Evolutionary conservation across 2,329 filamentous ascomycete species (phyloP), one percentile per base, ranked within the genome.

Genomic region (Arachnomyces sp.): DNA sequence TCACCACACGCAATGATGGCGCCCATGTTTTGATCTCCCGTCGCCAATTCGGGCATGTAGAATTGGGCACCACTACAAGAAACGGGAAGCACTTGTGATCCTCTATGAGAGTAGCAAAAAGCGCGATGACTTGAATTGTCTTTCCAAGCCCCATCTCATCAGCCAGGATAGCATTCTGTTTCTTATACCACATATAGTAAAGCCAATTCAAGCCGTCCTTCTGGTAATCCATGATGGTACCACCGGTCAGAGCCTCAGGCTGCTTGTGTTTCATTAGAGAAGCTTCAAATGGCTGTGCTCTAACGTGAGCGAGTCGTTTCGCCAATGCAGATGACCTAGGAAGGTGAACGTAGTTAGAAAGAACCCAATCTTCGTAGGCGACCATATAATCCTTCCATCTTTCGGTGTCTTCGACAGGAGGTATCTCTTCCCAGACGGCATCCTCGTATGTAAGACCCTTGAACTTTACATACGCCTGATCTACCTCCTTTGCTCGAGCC

Each of bases 91-190:
- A 92, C 55, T 76, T 70, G 54, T 77, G 73, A 38, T 81, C 74
- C 45, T 82, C 73, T 16, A 82, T 72, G 29, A 96, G 65, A 1
- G 82, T 80, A 1, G 84, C 79, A 44, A 96, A 74, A 46, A 94
- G 76, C 2, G 81, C 78, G 44, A 96, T 84, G 38, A 95, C 80
- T 58, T 98, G 92, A 25, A 98, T 86, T 0, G 92, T 98, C 67
- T 98, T 98, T 25, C 92, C 92, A 2, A 98, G 76, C 31, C 92
- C 92, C 92, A 98, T 98, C 58, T 98, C 92, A 56, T 98, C 92
- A 0, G 92, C 92, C 5, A 96, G 74, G 43, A 96, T 90, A 18
- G 88, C 84, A 54, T 92, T 96, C 55, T 84, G 81, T 50, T 81
- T 73, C 37, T 76, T 72, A 53, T 88, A 84, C 71, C 86, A 96